phyloP scores from a whole-genome alignment of 768 basidiomycete species.

The Rossbeevera mucosa region DNA sequence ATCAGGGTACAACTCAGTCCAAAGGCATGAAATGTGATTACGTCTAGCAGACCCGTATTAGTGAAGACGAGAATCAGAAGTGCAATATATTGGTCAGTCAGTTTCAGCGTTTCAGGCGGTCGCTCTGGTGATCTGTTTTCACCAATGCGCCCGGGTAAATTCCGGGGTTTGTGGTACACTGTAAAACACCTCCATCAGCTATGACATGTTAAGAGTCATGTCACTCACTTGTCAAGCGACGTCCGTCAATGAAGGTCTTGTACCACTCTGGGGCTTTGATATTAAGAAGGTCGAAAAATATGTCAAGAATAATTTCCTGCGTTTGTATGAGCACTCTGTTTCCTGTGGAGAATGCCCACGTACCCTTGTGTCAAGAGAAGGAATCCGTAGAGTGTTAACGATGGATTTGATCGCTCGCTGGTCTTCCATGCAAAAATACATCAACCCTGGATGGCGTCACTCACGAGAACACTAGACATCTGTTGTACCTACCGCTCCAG shows the following conservation, averaged over 20 bases:
- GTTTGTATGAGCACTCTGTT: conserved; percentile 14
- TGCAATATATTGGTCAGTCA: conserved; percentile 91
- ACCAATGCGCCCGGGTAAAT: conserved; percentile 24
- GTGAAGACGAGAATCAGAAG: conserved; percentile 79
- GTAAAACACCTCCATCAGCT: background rate
- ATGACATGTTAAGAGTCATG: background rate
- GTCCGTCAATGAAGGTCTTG: conserved; percentile 84
- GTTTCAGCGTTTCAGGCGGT: conserved; percentile 55
- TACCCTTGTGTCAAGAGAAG: conserved; percentile 82
- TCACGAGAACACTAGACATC: background rate
- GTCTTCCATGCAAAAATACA: conserved; percentile 91
- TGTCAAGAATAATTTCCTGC: conserved; percentile 88
- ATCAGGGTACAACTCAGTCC: conserved; percentile 4
- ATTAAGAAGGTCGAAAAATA: conserved; percentile 90
- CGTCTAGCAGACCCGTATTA: conserved; percentile 86
- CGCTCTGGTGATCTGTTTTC: conserved; percentile 45
- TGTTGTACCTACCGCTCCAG: conserved; percentile 75
- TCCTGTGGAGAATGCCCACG: background rate
- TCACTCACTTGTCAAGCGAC: conserved; percentile 74
- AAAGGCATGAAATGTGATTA: conserved; percentile 32
- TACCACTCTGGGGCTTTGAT: conserved; percentile 94
- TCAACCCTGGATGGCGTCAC: conserved; percentile 53
- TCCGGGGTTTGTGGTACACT: conserved; percentile 65
- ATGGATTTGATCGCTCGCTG: conserved; percentile 81
- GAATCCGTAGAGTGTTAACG: conserved; percentile 82